These are phyloP conservation scores for Vaccinium corymbosum DNA, from an alignment of 148 eudicot species.

Conservation along the genomic window DNA sequence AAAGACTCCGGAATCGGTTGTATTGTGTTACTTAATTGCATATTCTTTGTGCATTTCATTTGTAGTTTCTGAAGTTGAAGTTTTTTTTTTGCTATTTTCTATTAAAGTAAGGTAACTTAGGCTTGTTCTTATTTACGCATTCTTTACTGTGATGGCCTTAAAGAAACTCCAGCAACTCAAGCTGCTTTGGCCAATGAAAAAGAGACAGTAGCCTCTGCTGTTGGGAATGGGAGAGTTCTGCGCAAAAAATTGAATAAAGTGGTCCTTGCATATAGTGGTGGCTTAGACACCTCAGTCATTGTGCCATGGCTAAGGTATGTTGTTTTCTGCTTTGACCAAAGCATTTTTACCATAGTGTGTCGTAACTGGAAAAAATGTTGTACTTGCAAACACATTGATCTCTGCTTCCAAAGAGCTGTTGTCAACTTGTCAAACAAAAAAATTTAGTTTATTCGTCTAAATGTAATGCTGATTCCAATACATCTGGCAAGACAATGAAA, in stretches of 20 bases:
- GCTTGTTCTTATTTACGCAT: not conserved
- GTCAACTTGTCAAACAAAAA: not conserved
- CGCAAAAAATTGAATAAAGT: conserved; percentile 87
- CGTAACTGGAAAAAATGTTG: not conserved
- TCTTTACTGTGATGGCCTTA: conserved; percentile 9
- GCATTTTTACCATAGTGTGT: not conserved
- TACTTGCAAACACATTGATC: not conserved
- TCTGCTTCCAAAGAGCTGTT: not conserved
- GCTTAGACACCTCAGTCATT: conserved; percentile 94
- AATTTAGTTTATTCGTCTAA: not conserved
- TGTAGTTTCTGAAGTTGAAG: not conserved
- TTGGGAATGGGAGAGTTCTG: conserved; percentile 32
- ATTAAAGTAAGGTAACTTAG: not conserved
- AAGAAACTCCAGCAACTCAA: conserved; percentile 39
- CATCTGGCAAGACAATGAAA: not conserved
- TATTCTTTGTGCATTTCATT: not conserved
- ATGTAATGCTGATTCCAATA: not conserved
- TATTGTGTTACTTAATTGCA: not conserved
- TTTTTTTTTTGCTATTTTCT: not conserved
- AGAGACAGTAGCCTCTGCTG: conserved; percentile 38
- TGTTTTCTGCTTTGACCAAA: not conserved
- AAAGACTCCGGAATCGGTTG: not conserved
- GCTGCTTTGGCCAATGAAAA: conserved; percentile 58
- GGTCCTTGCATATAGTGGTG: conserved; percentile 96
- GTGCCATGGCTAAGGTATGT: conserved; percentile 95